Conservation (phyloP, 306 rosid genomes). For the Vigna nakashimae region DNA sequence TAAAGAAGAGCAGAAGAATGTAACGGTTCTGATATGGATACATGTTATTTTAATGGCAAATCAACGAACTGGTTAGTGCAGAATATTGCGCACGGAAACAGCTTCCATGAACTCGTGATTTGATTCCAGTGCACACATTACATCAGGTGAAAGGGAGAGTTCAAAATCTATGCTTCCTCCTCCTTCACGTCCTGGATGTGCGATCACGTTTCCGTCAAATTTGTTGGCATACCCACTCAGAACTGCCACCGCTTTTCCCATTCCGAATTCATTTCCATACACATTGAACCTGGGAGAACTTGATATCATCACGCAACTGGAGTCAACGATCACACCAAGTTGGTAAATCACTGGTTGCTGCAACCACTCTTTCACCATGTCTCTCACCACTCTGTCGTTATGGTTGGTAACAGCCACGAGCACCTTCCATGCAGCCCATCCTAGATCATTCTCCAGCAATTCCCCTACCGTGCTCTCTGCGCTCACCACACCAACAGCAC, state of each 20-base stretch:
- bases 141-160: constrained; percentile 47
- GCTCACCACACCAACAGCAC: neutral
- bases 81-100: constrained; percentile 32
- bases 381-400: constrained; percentile 23
- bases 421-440: constrained; percentile 66
- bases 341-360: constrained; percentile 32
- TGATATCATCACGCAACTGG: constrained; percentile 44
- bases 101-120: constrained; percentile 57
- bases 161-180: constrained; percentile 70
- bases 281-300: constrained; percentile 63
- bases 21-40: no score
- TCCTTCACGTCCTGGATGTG: constrained; percentile 53
- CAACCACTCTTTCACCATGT: constrained; percentile 41
- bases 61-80: neutral
- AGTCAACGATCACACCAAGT: constrained; percentile 13
- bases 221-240: constrained; percentile 62
- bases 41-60: neutral
- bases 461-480: constrained; percentile 44
- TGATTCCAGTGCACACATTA: constrained; percentile 57
- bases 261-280: constrained; percentile 69
- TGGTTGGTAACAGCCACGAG: constrained; percentile 50
- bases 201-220: constrained; percentile 50
- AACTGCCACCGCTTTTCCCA: constrained; percentile 68
- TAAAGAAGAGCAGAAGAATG: no score
- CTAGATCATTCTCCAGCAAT: constrained; percentile 47